Percentiles rank a stretch among this genome's conserved stretches.
Evolutionary conservation across 345 rosid genomes (phyloP).

Genomic region (Conringia planisiliqua): DNA sequence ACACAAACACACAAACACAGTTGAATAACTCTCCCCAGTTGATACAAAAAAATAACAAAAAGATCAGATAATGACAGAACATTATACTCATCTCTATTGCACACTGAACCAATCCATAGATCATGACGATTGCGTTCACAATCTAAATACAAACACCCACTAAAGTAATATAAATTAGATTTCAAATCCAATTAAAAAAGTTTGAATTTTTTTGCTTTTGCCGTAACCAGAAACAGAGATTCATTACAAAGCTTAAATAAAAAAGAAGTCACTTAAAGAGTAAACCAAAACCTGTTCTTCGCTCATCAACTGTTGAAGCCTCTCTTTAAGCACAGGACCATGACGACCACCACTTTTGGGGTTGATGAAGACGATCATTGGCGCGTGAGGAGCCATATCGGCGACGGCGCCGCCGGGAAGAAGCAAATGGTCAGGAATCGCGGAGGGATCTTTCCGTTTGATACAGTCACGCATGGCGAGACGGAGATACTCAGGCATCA

Average conservation of each 20-base stretch:
- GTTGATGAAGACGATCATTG: constrained; percentile 79
- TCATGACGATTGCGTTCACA: background rate
- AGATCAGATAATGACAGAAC: background rate
- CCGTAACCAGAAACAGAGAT: background rate
- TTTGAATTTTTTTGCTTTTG: background rate
- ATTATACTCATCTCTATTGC: background rate
- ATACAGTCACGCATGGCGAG: constrained; percentile 68
- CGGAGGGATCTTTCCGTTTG: constrained; percentile 45
- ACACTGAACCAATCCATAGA: background rate
- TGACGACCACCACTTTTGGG: constrained; percentile 83
- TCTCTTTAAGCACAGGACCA: constrained; percentile 74
- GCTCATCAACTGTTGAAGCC: constrained; percentile 77
- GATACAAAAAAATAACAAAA: background rate
- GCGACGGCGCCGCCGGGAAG: constrained; percentile 34
- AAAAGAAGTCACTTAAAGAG: background rate
- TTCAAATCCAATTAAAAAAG: background rate
- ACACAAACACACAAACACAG: background rate
- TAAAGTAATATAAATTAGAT: background rate
- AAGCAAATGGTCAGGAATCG: constrained; percentile 33
- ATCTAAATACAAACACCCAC: background rate
- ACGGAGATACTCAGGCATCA: constrained; percentile 78
- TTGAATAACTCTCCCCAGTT: background rate
- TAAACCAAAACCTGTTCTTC: constrained; percentile 65
- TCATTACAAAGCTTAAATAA: background rate
- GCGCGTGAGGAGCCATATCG: constrained; percentile 58